Evolutionary conservation across 805 yeast species (phyloP).

Genomic region (Kurtzmaniella cleridarum): DNA sequence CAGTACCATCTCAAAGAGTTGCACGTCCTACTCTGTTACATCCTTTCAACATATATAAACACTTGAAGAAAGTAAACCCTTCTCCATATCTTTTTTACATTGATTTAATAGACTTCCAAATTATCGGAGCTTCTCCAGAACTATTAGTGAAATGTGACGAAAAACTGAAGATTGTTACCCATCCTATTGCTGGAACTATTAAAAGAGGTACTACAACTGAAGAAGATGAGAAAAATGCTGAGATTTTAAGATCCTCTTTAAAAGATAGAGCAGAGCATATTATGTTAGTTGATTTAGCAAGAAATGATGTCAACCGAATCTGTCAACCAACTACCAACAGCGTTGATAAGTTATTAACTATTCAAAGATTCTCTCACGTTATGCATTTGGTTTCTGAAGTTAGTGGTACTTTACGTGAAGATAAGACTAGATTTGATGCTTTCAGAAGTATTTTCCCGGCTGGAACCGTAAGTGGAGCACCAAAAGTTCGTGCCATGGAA

Average conservation of each 20-base stretch:
- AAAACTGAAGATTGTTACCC: slow-evolving; percentile 75
- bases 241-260: slow-evolving; percentile 61
- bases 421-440: slow-evolving; percentile 90
- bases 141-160: slow-evolving; percentile 75
- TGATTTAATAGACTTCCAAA: slow-evolving; percentile 86
- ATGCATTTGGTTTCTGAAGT: slow-evolving; percentile 96
- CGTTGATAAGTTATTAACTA: slow-evolving; percentile 83
- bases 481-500: slow-evolving; percentile 96
- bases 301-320: slow-evolving; percentile 94
- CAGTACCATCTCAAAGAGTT: slow-evolving; percentile 96
- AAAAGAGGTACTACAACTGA: slow-evolving; percentile 84
- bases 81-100: slow-evolving; percentile 95
- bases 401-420: slow-evolving; percentile 81
- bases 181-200: slow-evolving; percentile 98
- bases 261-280: slow-evolving; percentile 98
- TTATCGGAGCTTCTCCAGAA: slow-evolving; percentile 98
- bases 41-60: slow-evolving; percentile 94
- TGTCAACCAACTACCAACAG: slow-evolving; percentile 80
- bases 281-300: slow-evolving; percentile 95
- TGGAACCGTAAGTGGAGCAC: slow-evolving; percentile 98
- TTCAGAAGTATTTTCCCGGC: slow-evolving; percentile 98
- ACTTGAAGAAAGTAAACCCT: slow-evolving; percentile 92
- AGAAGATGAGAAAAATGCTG: slow-evolving; percentile 85
- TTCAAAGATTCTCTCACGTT: slow-evolving; percentile 93
- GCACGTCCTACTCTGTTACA: slow-evolving; percentile 92